phyloP scores from a whole-genome alignment of 148 eudicot species.

The Arbutus unedo region DNA sequence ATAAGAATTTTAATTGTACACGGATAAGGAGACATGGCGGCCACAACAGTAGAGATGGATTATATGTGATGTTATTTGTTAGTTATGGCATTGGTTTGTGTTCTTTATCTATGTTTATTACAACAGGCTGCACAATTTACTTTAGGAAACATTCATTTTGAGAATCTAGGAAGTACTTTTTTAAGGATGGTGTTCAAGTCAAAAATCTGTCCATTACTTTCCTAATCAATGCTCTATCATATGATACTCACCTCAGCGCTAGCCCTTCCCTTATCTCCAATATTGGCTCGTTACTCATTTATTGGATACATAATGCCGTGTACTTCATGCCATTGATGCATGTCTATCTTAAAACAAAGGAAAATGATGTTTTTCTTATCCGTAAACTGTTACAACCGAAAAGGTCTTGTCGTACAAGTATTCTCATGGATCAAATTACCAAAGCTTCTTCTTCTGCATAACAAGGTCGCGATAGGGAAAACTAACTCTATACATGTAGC shows the following conservation, averaged over 20 bases:
- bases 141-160: not conserved
- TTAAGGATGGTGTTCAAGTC: too few species aligned
- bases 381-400: slow-evolving; percentile 11
- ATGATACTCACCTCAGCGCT: not conserved
- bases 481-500: slow-evolving; percentile 37
- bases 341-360: slow-evolving; percentile 14
- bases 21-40: not conserved
- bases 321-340: slow-evolving; percentile 12
- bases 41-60: not conserved
- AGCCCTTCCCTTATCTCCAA: not conserved
- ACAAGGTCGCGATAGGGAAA: not conserved
- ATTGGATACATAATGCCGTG: not conserved
- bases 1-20: too few species aligned
- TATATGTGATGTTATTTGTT: not conserved
- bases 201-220: not conserved
- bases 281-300: not conserved
- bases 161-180: not conserved
- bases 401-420: slow-evolving; percentile 7
- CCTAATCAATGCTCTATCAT: not conserved
- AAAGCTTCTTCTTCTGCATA: slow-evolving; percentile 23
- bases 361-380: slow-evolving; percentile 23
- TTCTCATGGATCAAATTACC: slow-evolving; percentile 6
- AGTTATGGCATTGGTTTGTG: not conserved
- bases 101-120: not conserved
- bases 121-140: too few species aligned